Base-by-base conservation (phyloP, 306 rosid species). In the Rosa chinensis region DNA sequence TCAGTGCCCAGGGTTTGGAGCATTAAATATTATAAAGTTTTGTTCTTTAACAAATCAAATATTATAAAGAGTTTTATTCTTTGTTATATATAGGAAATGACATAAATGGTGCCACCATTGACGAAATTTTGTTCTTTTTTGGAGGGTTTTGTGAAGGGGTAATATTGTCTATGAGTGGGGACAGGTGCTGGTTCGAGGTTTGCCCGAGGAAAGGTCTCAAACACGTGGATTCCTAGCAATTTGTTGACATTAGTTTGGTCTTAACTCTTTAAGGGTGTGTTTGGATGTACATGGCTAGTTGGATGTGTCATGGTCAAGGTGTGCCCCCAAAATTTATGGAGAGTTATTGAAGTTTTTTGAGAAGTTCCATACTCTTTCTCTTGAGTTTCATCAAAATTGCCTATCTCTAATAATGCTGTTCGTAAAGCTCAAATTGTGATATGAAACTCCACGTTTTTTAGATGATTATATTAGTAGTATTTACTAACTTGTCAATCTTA, bases 211-310 rank as follows among this genome's bases (percentile, higher is more conserved):
- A 47, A 53, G 18, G 49, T 39, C 28, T 43, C 42, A 5, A 25
- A 43, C 78, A 83, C 72, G 81, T 76, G 83, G 74, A 74, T 28
- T 3, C 43, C 43, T 40, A 13, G 68, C 58, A 37, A 23, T 53
- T 53, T 40, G 52, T 47, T 49, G 75, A 67, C 64, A n/a, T 56
- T 23, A 0, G 10, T 23, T 40, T 39, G 25, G 49, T 79, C 49
- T 58, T 5, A 10, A 7, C 4, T 18, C 6, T 6, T 13, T 14
- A 44, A 39, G 72, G 70, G 23, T 6, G 77, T 73, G 77, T 76
- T 70, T 61, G 84, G 73, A 58, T 58, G 43, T 16, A 10, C 23
- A 25, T 25, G 28, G 28, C 28, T 25, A 25, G 28, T 47, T 68
- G 80, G 23, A 70, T 59, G 0, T 7, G 58, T 56, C 72, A 21